phyloP scores from a whole-genome alignment of 2,329 filamentous ascomycete genomes.

The Colletotrichum brevisporum region DNA sequence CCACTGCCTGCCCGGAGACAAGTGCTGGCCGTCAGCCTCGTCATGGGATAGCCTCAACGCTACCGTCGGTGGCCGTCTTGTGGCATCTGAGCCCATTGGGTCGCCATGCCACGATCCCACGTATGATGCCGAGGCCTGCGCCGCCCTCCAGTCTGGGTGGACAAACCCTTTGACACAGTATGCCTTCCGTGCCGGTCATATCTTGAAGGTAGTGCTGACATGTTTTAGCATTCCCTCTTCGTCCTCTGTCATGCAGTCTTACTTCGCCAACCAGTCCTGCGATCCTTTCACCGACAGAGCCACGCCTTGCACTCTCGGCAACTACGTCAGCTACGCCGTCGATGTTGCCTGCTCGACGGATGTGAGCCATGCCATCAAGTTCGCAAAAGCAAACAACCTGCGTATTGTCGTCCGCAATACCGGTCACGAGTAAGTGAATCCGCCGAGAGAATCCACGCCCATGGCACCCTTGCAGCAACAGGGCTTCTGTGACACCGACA shows the following conservation, averaged over 20 bases:
- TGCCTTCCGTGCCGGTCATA: constrained; percentile 31
- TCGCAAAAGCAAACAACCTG: constrained; percentile 52
- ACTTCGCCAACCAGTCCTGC: constrained; percentile 55
- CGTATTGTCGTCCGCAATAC: constrained; percentile 54
- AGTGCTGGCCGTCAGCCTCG: constrained; percentile 64
- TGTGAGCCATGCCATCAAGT: constrained; percentile 50
- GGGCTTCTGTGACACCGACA: neutral
- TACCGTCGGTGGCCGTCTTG: constrained; percentile 64
- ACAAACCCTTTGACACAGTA: constrained; percentile 53
- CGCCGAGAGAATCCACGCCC: too few relatives aligned
- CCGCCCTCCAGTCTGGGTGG: constrained; percentile 53
- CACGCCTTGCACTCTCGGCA: constrained; percentile 59
- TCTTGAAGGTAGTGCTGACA: constrained; percentile 19
- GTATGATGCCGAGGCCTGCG: constrained; percentile 62
- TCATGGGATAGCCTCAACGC: constrained; percentile 66
- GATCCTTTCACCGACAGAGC: constrained; percentile 55
- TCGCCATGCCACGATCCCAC: constrained; percentile 64
- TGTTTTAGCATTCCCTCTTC: constrained; percentile 50
- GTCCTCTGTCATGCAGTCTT: constrained; percentile 58
- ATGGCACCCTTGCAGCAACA: too few relatives aligned
- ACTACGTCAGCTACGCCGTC: constrained; percentile 59
- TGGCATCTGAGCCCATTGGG: constrained; percentile 67
- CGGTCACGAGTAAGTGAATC: constrained; percentile 46
- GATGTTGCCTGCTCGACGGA: constrained; percentile 50
- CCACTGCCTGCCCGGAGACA: constrained; percentile 65